Evolutionary conservation across 495 filamentous ascomycete species (phyloP), one percentile per base, ranked within the genome.

Genomic region (Xylaria flabelliformis): DNA sequence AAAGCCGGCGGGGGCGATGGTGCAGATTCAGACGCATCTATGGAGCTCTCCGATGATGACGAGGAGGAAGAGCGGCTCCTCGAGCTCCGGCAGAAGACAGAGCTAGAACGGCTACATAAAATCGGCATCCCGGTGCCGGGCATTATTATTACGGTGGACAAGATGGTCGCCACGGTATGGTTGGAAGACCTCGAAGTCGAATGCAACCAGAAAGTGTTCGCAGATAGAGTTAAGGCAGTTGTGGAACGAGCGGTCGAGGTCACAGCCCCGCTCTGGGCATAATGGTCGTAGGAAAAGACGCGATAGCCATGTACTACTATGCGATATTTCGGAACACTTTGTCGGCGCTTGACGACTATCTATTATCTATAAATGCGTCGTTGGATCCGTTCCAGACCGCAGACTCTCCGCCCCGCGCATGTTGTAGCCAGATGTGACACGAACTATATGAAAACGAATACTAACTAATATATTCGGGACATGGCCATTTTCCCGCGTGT

Each of bases 211-310:
- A 82, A 87, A 74, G 88, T 93, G 61, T 85, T 97, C 78, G 87
- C 87, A 69, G 93, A 97, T 78, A 83, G 96, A 59, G 92, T 99
- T 8, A 88, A 91, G 74, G 93, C 93, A 3, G 93, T 98, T 24
- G 92, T 98, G 36, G 96, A 98, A 79, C 84, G 96, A 74, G 94
- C 93, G 2, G 90, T 97, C n/a, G 96, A 97, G 84, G 93, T 93
- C 19, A 91, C 94, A 5, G 93, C 93, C 66, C 92, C 92, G 41
- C 83, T 98, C 26, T 89, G 86, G 86, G 82, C 79, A 48, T 83
- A 64, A 72, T 36, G 34, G 21, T 39, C n/a, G 26, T 39, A 2
- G 26, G 4, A n/a, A 32, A 26, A 7, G 48, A 12, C 1, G 55
- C 10, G 67, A 70, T 48, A 48, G 48, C 8, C 24, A 58, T 56